Evolutionary conservation across 495 filamentous ascomycete genomes (phyloP).

Genomic region (Penicillium soppii): DNA sequence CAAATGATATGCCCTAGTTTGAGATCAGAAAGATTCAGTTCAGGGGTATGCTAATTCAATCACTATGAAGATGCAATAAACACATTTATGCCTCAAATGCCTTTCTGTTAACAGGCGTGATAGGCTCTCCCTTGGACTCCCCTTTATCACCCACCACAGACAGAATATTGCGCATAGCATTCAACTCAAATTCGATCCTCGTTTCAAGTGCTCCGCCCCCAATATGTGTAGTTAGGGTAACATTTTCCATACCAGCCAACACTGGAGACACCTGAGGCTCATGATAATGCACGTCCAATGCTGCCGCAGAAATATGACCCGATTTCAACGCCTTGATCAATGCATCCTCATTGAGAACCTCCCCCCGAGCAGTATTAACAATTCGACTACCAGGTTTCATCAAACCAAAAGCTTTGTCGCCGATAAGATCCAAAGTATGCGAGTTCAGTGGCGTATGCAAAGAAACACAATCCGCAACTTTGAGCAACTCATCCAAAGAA

Average conservation of each 20-base stretch:
- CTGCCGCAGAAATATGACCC: conserved; percentile 49
- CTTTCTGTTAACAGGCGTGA: conserved; percentile 21
- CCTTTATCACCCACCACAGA: conserved; percentile 16
- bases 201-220: conserved; percentile 18
- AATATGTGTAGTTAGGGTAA: conserved; percentile 20
- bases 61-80: not conserved
- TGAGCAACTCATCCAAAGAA: conserved; percentile 52
- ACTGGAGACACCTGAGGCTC: conserved; percentile 39
- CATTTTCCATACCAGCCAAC: conserved; percentile 19
- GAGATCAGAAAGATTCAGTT: no score
- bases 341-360: conserved; percentile 65
- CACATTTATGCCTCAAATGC: conserved; percentile 20
- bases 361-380: conserved; percentile 66
- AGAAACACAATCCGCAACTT: conserved; percentile 56
- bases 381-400: conserved; percentile 57
- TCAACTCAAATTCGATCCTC: conserved; percentile 19
- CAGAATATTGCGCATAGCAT: conserved; percentile 21
- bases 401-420: conserved; percentile 37
- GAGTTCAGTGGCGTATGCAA: conserved; percentile 57
- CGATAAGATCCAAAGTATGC: conserved; percentile 42
- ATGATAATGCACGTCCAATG: conserved; percentile 64
- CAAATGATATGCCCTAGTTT: no score
- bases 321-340: conserved; percentile 58
- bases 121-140: conserved; percentile 12
- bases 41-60: no score